phyloP scores from a whole-genome alignment of 208 protist species.

The Trichomonas vaginalis region DNA sequence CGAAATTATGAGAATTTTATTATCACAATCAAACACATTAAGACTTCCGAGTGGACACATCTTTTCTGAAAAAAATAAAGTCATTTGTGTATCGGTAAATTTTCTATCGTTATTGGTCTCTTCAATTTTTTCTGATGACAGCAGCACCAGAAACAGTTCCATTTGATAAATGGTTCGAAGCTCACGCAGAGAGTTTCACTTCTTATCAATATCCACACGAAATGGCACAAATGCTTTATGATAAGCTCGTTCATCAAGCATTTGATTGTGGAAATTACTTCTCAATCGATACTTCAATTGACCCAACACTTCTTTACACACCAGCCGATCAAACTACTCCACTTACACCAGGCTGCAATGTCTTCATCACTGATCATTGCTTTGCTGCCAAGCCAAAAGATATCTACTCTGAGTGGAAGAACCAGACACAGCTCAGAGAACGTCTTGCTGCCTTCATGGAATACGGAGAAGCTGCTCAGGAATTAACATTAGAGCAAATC shows the following conservation, averaged over 20 bases:
- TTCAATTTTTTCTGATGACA: too few species aligned
- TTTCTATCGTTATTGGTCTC: too few species aligned
- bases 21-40: too few species aligned
- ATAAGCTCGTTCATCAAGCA: not conserved
- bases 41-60: too few species aligned
- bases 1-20: too few species aligned
- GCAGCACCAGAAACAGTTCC: not conserved
- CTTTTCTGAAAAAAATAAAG: too few species aligned
- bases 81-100: too few species aligned
- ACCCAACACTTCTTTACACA: constrained; percentile 11
- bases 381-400: not conserved
- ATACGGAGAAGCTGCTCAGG: not conserved
- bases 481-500: not conserved
- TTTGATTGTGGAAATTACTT: not conserved
- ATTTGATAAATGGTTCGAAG: not conserved
- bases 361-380: not conserved
- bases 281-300: not conserved
- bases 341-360: not conserved
- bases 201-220: not conserved
- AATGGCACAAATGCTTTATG: not conserved
- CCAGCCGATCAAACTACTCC: not conserved
- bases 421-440: not conserved
- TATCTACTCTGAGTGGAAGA: not conserved
- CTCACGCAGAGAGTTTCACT: not conserved
- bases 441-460: not conserved